A percentile compares a stretch with the other conserved stretches of the same genome.
Conservation (phyloP, 2,329 filamentous ascomycete genomes). For the Penicillium sclerotiorum region DNA sequence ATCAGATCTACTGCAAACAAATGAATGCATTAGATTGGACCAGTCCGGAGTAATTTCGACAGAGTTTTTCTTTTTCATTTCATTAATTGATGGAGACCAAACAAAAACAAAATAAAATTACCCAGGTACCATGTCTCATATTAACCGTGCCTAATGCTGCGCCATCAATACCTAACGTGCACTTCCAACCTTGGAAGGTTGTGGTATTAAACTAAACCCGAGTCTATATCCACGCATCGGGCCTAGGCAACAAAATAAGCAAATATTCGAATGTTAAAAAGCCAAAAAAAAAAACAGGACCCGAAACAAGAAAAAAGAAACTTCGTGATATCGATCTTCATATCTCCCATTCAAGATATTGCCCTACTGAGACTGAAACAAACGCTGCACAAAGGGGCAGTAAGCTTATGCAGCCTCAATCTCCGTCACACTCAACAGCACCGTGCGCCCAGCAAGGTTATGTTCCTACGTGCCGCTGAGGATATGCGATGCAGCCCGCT, state of each 20-base stretch:
- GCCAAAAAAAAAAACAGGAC: too few species aligned
- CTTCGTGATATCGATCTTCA: too few species aligned
- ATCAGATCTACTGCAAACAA: constrained; percentile 12
- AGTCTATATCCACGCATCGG: too few species aligned
- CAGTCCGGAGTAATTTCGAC: neutral
- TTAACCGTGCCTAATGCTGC: neutral
- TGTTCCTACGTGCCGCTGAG: constrained; percentile 11
- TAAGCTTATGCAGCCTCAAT: neutral
- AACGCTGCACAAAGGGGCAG: too few species aligned
- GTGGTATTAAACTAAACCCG: too few species aligned
- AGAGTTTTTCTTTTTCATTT: constrained; percentile 3
- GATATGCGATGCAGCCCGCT: constrained; percentile 6
- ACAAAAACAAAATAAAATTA: constrained; percentile 6
- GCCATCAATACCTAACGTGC: too few species aligned
- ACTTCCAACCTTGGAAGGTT: too few species aligned
- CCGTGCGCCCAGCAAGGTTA: constrained; percentile 14
- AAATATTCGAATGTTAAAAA: too few species aligned
- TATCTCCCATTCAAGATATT: too few species aligned
- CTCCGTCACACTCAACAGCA: neutral
- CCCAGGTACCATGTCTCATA: constrained; percentile 3
- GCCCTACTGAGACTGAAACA: too few species aligned
- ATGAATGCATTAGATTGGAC: constrained; percentile 6
- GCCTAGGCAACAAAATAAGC: too few species aligned
- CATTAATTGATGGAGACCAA: neutral
- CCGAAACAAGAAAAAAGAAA: too few species aligned